These are phyloP conservation scores for Sambucus nigra DNA, from an alignment of 129 eudicot species.

Conservation along the genomic window DNA sequence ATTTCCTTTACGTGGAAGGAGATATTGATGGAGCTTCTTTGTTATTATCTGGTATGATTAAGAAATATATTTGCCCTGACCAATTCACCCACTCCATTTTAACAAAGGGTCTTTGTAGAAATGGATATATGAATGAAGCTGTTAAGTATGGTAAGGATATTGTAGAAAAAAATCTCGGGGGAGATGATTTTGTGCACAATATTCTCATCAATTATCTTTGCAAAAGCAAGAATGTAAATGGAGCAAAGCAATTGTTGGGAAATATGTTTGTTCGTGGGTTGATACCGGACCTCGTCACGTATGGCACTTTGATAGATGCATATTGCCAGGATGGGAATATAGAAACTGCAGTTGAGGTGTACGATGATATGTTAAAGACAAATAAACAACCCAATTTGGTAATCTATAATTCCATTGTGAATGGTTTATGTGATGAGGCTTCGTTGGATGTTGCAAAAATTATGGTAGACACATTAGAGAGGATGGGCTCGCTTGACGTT, in stretches of 20 bases:
- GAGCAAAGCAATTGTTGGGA: conserved; percentile 32
- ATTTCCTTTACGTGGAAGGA: conserved; percentile 46
- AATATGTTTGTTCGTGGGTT: conserved; percentile 46
- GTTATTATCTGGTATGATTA: conserved; percentile 42
- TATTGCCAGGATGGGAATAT: conserved; percentile 36
- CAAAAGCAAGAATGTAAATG: conserved; percentile 21
- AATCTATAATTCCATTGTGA: conserved; percentile 42
- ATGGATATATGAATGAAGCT: conserved; percentile 42
- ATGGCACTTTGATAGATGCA: conserved; percentile 48
- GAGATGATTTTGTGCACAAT: conserved; percentile 38
- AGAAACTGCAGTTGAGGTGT: conserved; percentile 36
- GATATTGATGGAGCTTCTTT: conserved; percentile 31
- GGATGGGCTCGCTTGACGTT: conserved; percentile 19
- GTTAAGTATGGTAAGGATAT: conserved; percentile 23
- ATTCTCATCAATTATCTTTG: conserved; percentile 39
- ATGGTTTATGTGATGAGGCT: conserved; percentile 48
- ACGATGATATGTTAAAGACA: conserved; percentile 42
- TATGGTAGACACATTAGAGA: conserved; percentile 35
- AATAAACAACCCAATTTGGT: conserved; percentile 45
- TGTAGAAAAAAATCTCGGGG: conserved; percentile 30
- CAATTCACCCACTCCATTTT: conserved; percentile 41
- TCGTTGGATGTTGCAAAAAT: conserved; percentile 28
- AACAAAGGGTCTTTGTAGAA: conserved; percentile 43
- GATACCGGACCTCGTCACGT: conserved; percentile 40
- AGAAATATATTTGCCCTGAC: conserved; percentile 36